Evolutionary conservation across 1,139 yeast species (phyloP).

Genomic region (Suhomyces panamericanus): DNA sequence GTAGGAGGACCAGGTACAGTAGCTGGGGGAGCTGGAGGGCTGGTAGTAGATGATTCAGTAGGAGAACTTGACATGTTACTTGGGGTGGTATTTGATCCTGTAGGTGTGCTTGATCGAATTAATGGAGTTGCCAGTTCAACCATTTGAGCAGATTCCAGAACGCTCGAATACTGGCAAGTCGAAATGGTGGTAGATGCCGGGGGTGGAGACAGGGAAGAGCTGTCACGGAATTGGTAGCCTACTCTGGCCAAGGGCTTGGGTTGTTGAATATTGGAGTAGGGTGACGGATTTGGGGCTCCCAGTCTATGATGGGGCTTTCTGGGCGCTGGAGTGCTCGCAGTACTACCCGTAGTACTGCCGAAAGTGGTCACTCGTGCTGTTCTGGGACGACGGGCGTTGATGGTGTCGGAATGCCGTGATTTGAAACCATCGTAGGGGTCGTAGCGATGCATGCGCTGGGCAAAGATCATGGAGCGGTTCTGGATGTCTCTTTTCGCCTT

Average conservation of each 20-base stretch:
- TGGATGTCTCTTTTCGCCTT: slow-evolving; percentile 38
- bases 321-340: not conserved
- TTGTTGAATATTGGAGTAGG: not conserved
- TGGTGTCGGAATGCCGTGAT: slow-evolving; percentile 3
- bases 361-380: slow-evolving; percentile 1
- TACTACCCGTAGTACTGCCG: slow-evolving; percentile 1
- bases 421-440: slow-evolving; percentile 31
- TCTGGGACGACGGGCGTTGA: slow-evolving; percentile 7
- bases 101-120: no score
- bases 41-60: no score
- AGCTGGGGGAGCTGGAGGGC: not conserved
- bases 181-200: not conserved
- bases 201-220: not conserved
- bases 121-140: no score
- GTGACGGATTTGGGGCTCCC: not conserved
- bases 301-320: no score
- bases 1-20: not conserved
- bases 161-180: no score
- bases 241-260: not conserved
- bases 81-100: no score
- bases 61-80: no score
- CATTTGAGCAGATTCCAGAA: no score
- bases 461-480: slow-evolving; percentile 37
- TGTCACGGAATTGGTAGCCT: not conserved
- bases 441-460: slow-evolving; percentile 16